Evolutionary conservation across 371 early-diverging fungal genomes (phyloP).

Genomic region (Umbelopsis sp.): DNA sequence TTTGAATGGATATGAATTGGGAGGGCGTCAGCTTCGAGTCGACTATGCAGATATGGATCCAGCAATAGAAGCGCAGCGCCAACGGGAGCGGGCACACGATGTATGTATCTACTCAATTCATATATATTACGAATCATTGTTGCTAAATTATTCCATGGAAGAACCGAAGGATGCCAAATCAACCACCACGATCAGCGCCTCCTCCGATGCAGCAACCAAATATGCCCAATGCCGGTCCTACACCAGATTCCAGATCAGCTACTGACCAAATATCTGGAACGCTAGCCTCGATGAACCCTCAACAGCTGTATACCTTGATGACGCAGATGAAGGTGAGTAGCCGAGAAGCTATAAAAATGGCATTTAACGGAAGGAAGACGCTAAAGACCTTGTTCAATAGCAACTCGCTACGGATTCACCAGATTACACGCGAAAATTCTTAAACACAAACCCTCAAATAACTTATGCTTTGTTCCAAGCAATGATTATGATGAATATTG

Average conservation of each 20-base stretch:
- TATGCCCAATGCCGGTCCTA: conserved; percentile 23
- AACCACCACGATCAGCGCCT: conserved; percentile 27
- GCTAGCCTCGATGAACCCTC: conserved; percentile 69
- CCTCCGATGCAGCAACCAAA: conserved; percentile 28
- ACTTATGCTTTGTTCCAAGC: conserved; percentile 89
- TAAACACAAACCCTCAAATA: conserved; percentile 81
- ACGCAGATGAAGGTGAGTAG: conserved; percentile 74
- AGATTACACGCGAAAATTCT: conserved; percentile 71
- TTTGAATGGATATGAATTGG: conserved; percentile 81
- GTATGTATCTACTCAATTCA: not conserved
- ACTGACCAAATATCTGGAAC: conserved; percentile 65
- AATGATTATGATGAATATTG: conserved; percentile 80
- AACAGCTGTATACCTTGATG: conserved; percentile 74
- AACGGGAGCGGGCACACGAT: conserved; percentile 16
- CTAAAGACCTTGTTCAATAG: conserved; percentile 18
- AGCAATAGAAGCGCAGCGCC: conserved; percentile 26
- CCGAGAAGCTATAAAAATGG: not conserved
- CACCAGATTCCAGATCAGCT: conserved; percentile 25
- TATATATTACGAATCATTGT: not conserved
- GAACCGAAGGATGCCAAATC: conserved; percentile 18
- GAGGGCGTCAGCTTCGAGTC: conserved; percentile 81
- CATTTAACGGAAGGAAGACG: not conserved
- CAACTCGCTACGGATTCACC: conserved; percentile 63
- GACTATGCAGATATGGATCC: conserved; percentile 82
- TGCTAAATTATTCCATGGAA: not conserved